Conservation (phyloP, 192 early-diverging fungal genomes). For the Backusella psychrophila region DNA sequence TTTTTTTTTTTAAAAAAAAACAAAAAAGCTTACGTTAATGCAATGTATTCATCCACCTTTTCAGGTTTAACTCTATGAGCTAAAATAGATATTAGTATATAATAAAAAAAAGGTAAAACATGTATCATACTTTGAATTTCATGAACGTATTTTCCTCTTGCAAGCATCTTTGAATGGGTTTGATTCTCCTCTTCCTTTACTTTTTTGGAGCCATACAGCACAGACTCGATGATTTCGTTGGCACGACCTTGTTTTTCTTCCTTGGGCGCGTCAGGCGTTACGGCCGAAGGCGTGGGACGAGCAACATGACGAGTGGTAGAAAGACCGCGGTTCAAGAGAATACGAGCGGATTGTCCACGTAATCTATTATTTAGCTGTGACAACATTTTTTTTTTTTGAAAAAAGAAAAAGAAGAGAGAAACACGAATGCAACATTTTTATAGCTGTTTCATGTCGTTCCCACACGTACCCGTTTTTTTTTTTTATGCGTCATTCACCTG, state of each 20-base stretch:
- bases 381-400: neutral
- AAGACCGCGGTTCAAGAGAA: neutral
- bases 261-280: neutral
- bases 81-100: constrained; percentile 13
- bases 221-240: constrained; percentile 58
- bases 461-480: neutral
- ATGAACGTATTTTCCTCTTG: constrained; percentile 88
- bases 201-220: constrained; percentile 70
- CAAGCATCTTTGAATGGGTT: constrained; percentile 75
- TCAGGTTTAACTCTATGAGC: constrained; percentile 87
- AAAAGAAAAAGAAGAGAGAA: neutral
- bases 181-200: constrained; percentile 55
- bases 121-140: constrained; percentile 69
- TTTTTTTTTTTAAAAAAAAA: no score
- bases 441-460: neutral
- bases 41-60: constrained; percentile 80
- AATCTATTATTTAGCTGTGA: neutral
- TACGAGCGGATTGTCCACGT: neutral
- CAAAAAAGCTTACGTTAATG: constrained; percentile 50
- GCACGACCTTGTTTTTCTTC: constrained; percentile 14
- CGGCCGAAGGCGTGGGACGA: neutral
- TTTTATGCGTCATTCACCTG: neutral
- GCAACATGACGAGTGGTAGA: neutral
- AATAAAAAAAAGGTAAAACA: no score
- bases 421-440: neutral